Evolutionary conservation across 108 stramenopile genomes (phyloP).

Genomic region (Skeletonema menzelii): DNA sequence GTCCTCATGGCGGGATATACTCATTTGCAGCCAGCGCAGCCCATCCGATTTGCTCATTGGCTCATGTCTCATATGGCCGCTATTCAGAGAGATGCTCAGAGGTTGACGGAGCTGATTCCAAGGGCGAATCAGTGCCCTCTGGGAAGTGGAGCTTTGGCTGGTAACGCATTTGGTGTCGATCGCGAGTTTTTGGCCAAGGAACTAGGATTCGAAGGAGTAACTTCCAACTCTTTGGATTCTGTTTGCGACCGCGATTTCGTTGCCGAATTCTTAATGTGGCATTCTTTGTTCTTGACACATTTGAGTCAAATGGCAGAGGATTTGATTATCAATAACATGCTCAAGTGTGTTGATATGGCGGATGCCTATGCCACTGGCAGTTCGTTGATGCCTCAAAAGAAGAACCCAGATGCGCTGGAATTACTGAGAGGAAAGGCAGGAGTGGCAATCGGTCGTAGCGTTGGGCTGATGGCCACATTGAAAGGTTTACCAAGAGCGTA

Average conservation of each 20-base stretch:
- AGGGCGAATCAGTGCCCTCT: constrained; percentile 94
- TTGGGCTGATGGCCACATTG: constrained; percentile 92
- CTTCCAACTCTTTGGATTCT: constrained; percentile 94
- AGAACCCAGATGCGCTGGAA: constrained; percentile 99
- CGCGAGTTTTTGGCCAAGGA: constrained; percentile 90
- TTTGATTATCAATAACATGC: constrained; percentile 95
- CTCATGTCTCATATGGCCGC: constrained; percentile 94
- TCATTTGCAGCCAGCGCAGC: constrained; percentile 99
- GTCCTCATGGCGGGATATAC: constrained; percentile 99
- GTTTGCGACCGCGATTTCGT: constrained; percentile 99
- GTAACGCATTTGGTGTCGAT: constrained; percentile 98
- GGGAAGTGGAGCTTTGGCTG: constrained; percentile 97
- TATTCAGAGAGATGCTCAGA: constrained; percentile 89
- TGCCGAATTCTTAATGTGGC: constrained; percentile 98
- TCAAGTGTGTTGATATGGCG: constrained; percentile 89
- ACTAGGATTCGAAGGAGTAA: constrained; percentile 93
- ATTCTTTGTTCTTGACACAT: constrained; percentile 88
- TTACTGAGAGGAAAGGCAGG: constrained; percentile 98
- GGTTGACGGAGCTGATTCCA: constrained; percentile 87
- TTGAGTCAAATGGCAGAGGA: constrained; percentile 98
- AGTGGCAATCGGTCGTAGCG: constrained; percentile 88
- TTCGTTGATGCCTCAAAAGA: constrained; percentile 99
- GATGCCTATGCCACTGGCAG: constrained; percentile 99
- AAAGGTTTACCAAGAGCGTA: constrained; percentile 98
- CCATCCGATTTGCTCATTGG: constrained; percentile 97